Percentiles rank a stretch among this genome's conserved stretches.
phyloP scores from a whole-genome alignment of 1,284 basidiomycete species.

The Neolentinus lepideus region DNA sequence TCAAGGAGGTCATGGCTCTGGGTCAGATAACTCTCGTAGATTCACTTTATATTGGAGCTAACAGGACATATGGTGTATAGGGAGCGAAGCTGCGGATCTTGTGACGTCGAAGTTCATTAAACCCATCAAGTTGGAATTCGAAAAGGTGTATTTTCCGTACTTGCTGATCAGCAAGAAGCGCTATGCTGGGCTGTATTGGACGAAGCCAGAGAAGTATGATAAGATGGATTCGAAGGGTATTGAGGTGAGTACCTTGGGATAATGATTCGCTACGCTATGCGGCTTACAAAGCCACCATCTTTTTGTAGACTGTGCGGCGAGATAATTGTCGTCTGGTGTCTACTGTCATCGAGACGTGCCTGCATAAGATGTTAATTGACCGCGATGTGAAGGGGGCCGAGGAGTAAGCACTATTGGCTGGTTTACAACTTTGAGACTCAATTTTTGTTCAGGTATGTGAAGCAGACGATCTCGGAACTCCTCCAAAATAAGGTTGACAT shows the following conservation, averaged over 20 bases:
- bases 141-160: constrained; percentile 97
- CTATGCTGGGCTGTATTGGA: constrained; percentile 97
- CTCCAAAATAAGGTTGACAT: constrained; percentile 95
- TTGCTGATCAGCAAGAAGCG: constrained; percentile 96
- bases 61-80: constrained; percentile 29
- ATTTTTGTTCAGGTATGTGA: constrained; percentile 64
- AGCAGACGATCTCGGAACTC: constrained; percentile 87
- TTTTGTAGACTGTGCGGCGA: constrained; percentile 79
- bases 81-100: constrained; percentile 90
- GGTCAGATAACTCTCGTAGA: constrained; percentile 44
- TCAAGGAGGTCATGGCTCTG: constrained; percentile 80
- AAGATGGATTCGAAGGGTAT: constrained; percentile 99
- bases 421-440: neutral
- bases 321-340: constrained; percentile 95
- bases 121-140: constrained; percentile 97
- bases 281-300: constrained; percentile 5
- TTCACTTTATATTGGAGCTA: constrained; percentile 1
- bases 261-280: neutral
- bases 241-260: constrained; percentile 52
- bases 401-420: constrained; percentile 45
- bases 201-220: constrained; percentile 86
- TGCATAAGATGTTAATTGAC: constrained; percentile 95
- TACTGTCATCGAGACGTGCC: constrained; percentile 93
- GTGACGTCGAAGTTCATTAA: constrained; percentile 89
- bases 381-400: constrained; percentile 89